Percentiles rank a stretch among this genome's conserved stretches.
Conservation (phyloP, 1,284 basidiomycete genomes). For the Takashimella tepidaria region DNA sequence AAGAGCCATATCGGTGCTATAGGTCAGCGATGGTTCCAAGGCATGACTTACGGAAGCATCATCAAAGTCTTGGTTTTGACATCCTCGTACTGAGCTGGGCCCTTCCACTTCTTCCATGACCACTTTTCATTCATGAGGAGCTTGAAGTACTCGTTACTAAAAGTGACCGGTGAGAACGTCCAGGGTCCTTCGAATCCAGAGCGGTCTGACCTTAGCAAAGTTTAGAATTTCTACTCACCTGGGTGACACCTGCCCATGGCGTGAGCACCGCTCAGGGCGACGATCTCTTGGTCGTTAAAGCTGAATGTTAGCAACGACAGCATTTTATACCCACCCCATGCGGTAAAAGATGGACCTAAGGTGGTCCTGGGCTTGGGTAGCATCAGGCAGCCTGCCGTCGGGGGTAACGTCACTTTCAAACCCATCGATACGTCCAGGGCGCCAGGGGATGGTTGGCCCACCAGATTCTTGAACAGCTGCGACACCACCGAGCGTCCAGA, state of each 20-base stretch:
- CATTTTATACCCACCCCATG: conserved; percentile 59
- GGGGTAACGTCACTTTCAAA: conserved; percentile 71
- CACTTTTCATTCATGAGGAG: conserved; percentile 76
- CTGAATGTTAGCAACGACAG: no score
- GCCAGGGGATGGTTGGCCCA: conserved; percentile 71
- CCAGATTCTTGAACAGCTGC: conserved; percentile 60
- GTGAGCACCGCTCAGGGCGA: conserved; percentile 89
- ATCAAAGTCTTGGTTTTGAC: conserved; percentile 82
- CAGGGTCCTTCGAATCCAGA: conserved; percentile 81
- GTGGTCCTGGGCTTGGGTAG: conserved; percentile 75
- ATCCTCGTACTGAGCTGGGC: conserved; percentile 91
- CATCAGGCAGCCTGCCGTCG: conserved; percentile 92
- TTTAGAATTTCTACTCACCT: conserved; percentile 49
- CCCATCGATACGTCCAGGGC: conserved; percentile 81
- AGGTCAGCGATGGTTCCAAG: background rate
- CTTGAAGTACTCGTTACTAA: conserved; percentile 88
- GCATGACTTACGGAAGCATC: conserved; percentile 77
- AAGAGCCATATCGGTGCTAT: conserved; percentile 71
- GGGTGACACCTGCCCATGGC: conserved; percentile 90
- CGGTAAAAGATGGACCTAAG: conserved; percentile 86
- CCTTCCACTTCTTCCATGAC: conserved; percentile 58
- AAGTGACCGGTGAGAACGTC: conserved; percentile 47
- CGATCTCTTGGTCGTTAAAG: conserved; percentile 96
- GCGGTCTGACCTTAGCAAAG: conserved; percentile 46
- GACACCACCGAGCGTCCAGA: conserved; percentile 83